Conservation (phyloP, 2,329 filamentous ascomycete genomes). For the Aspergillus sojae region DNA sequence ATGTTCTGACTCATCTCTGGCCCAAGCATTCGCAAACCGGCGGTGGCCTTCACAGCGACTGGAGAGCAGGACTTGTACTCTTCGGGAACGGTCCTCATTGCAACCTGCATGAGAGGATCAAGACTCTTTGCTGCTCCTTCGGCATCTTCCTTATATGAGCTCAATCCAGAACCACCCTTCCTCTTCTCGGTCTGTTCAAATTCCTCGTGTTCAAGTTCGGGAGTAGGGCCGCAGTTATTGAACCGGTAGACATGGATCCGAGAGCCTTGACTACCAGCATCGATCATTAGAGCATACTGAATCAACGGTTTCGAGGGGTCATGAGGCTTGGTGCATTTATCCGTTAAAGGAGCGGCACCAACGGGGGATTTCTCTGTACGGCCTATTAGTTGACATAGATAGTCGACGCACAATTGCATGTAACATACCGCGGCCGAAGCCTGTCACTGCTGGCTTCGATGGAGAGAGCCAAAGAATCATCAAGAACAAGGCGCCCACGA, state of each 20-base stretch:
- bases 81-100: constrained; percentile 81
- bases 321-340: constrained; percentile 79
- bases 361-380: constrained; percentile 28
- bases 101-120: constrained; percentile 83
- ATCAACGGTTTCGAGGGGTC: constrained; percentile 89
- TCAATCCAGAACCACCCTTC: constrained; percentile 76
- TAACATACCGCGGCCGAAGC: constrained; percentile 28
- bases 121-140: constrained; percentile 86
- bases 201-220: constrained; percentile 87
- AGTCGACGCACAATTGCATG: not conserved
- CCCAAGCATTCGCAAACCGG: constrained; percentile 86
- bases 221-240: constrained; percentile 97
- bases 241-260: constrained; percentile 99
- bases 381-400: constrained; percentile 2
- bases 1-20: constrained; percentile 79
- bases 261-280: constrained; percentile 95
- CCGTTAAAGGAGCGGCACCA: constrained; percentile 57
- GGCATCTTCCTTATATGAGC: constrained; percentile 83
- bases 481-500: constrained; percentile 60
- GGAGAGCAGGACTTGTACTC: constrained; percentile 90
- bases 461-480: constrained; percentile 59
- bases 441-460: constrained; percentile 32
- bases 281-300: constrained; percentile 98
- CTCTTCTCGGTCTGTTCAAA: constrained; percentile 93
- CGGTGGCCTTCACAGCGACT: constrained; percentile 96